phyloP scores from a whole-genome alignment of 768 basidiomycete species.

The Terana coerulea region DNA sequence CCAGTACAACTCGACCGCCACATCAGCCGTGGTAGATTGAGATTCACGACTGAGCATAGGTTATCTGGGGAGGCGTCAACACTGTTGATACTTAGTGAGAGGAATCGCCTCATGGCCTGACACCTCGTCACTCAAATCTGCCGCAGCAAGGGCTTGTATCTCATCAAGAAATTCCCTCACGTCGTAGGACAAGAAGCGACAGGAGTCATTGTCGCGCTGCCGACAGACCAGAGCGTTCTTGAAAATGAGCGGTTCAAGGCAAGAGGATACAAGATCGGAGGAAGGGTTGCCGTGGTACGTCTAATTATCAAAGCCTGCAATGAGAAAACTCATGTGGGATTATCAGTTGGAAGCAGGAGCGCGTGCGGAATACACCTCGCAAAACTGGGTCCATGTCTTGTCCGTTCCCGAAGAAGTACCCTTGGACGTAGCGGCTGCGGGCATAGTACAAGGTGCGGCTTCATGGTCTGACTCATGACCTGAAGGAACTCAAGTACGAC shows the following conservation, averaged over 20 bases:
- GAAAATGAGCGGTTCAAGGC: constrained; percentile 60
- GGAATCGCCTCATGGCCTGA: too few species aligned
- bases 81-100: constrained; percentile 85
- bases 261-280: constrained; percentile 61
- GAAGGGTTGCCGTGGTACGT: constrained; percentile 63
- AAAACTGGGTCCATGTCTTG: constrained; percentile 55
- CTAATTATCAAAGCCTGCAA: background rate
- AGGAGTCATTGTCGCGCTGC: constrained; percentile 72
- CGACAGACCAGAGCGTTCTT: constrained; percentile 58
- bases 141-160: constrained; percentile 64
- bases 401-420: constrained; percentile 59
- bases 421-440: constrained; percentile 58
- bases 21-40: too few species aligned
- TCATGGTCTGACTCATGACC: background rate
- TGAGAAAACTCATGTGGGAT: too few species aligned
- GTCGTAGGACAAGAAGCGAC: constrained; percentile 75
- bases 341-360: constrained; percentile 29
- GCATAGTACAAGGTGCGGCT: constrained; percentile 45
- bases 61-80: constrained; percentile 79
- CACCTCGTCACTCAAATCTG: background rate
- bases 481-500: background rate
- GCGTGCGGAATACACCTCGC: constrained; percentile 68
- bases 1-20: background rate
- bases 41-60: constrained; percentile 37
- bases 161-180: constrained; percentile 51